These are phyloP conservation scores for Spergularia azorica DNA, from an alignment of 179 eudicot species.

Conservation along the genomic window DNA sequence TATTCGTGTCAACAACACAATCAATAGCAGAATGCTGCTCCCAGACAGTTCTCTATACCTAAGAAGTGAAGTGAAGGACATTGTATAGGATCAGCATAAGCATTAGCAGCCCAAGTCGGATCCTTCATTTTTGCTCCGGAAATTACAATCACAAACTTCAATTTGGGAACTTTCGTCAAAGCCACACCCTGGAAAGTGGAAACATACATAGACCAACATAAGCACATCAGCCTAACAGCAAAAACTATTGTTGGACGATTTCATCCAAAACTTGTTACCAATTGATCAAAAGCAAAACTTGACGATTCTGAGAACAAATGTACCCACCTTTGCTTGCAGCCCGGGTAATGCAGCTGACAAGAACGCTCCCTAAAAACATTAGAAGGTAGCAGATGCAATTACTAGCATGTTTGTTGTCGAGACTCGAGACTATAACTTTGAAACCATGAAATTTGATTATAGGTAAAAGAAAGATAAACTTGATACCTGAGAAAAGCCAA, in stretches of 20 bases:
- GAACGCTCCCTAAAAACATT: slow-evolving; percentile 58
- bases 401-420: background rate
- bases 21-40: background rate
- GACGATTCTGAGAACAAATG: background rate
- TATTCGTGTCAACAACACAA: background rate
- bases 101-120: slow-evolving; percentile 44
- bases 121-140: slow-evolving; percentile 66
- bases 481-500: slow-evolving; percentile 84
- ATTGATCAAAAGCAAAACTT: background rate
- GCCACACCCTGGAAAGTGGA: slow-evolving; percentile 78
- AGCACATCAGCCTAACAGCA: background rate
- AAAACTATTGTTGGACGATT: background rate
- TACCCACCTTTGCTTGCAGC: slow-evolving; percentile 60
- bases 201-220: background rate
- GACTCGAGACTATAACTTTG: background rate
- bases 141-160: slow-evolving; percentile 58
- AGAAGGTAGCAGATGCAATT: background rate
- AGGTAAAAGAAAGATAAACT: background rate
- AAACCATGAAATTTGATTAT: background rate
- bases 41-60: slow-evolving; percentile 40
- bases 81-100: slow-evolving; percentile 52
- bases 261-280: background rate
- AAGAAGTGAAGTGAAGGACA: slow-evolving; percentile 75
- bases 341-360: slow-evolving; percentile 78
- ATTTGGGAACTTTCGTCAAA: slow-evolving; percentile 61